Base-by-base conservation (phyloP, 768 basidiomycete species). In the Daedaleopsis sinensis region DNA sequence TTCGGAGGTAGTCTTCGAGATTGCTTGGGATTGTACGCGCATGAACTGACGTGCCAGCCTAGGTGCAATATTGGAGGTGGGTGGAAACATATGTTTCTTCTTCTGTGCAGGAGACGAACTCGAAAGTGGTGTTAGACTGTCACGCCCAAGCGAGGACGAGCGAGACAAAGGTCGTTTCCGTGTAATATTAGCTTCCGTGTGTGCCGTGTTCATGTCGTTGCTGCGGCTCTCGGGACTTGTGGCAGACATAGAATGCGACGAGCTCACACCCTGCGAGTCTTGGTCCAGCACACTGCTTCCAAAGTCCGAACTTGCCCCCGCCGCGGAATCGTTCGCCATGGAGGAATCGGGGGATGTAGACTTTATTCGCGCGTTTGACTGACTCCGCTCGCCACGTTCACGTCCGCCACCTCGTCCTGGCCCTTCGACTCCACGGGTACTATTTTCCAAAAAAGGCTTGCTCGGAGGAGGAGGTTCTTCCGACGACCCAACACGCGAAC, bases 31-130 rank as follows among this genome's bases (percentile, higher is more conserved):
- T n/a, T 64, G 59, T 6, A 52, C 53, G 18, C 59, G 63, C 59
- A 64, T 54, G 42, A 58, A 60, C 27, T 61, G 59, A 4, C 63
- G 63, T 11, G 63, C 58, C 1, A 64, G 59, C n/a, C 63, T 50
- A 0, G 58, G 59, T 0, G 63, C 55, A 19, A 60, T 52, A 7
- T 57, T 55, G 11, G 59, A 44, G 37, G 55, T 59, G 10, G 42
- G 49, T 16, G 55, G 54, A 19, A 38, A 21, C 13, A 27, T 23
- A 5, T 47, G 32, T 8, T 49, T 49, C 21, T 37, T 35, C 27
- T n/a, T 32, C 13, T 16, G 23, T n/a, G 57, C 59, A 11, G 62
- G 62, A 16, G 62, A 64, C 1, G 27, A 32, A 32, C n/a, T n/a
- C n/a, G 63, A 58, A 6, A 59, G 55, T 19, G 60, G 53, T 7